Evolutionary conservation across 306 rosid genomes (phyloP).

Genomic region (Oxytropis ochrocephala): DNA sequence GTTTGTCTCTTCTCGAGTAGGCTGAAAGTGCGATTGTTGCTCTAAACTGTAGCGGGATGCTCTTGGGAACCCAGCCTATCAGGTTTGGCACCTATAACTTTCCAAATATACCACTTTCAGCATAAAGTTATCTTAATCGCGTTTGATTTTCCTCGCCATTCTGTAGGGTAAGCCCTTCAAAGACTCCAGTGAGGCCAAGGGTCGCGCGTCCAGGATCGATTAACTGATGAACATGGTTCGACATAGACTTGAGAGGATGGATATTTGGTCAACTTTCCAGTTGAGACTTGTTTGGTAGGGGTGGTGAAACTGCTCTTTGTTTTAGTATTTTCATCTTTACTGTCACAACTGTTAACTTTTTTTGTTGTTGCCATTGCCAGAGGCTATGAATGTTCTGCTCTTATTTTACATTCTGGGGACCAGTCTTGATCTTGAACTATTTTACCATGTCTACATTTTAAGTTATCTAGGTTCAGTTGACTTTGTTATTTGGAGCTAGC

Average conservation of each 20-base stretch:
- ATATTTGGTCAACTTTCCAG: conserved; percentile 33
- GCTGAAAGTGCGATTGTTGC: conserved; percentile 94
- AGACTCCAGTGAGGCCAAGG: conserved; percentile 97
- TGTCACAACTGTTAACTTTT: conserved; percentile 36
- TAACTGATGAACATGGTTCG: conserved; percentile 18
- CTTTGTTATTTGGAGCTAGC: conserved; percentile 6
- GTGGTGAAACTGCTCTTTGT: conserved; percentile 53
- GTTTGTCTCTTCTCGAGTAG: conserved; percentile 41
- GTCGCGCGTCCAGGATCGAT: conserved; percentile 49
- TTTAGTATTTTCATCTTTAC: conserved; percentile 44
- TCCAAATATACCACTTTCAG: not conserved
- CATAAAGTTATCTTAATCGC: not conserved
- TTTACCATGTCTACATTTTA: conserved; percentile 18
- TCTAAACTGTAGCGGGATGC: conserved; percentile 87
- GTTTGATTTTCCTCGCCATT: conserved; percentile 15
- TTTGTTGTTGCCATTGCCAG: conserved; percentile 19
- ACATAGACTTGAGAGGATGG: conserved; percentile 23
- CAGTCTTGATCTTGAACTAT: conserved; percentile 37
- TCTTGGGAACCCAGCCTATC: conserved; percentile 79
- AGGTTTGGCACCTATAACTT: conserved; percentile 40
- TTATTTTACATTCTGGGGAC: conserved; percentile 45
- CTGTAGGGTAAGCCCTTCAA: conserved; percentile 94
- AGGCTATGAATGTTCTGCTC: conserved; percentile 38
- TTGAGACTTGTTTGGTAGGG: conserved; percentile 39
- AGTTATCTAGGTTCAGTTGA: conserved; percentile 15